phyloP scores from a whole-genome alignment of 2,329 filamentous ascomycete species.

The Aspergillus terreus region DNA sequence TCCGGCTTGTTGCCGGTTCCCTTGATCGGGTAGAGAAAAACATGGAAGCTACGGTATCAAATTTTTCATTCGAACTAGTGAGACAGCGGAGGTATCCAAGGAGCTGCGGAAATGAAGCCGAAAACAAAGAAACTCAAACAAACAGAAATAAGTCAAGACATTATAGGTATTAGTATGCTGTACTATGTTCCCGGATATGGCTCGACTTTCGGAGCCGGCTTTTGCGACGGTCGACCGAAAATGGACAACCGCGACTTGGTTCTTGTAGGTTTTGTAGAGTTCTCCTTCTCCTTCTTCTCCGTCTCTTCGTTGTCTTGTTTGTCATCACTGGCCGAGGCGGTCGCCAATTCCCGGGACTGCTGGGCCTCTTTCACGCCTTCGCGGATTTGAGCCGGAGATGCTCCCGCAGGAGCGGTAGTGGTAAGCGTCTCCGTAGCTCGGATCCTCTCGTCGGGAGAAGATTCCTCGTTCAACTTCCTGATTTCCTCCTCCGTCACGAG shows the following conservation, averaged over 20 bases:
- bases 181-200: conserved; percentile 37
- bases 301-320: conserved; percentile 3
- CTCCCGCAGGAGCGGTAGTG: conserved; percentile 40
- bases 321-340: conserved; percentile 11
- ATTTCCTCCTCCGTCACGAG: conserved; percentile 46
- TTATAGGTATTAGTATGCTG: no score
- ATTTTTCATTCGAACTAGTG: background rate
- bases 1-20: background rate
- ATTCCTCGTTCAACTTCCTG: conserved; percentile 35
- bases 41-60: conserved; percentile 3
- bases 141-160: background rate
- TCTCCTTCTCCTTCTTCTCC: conserved; percentile 1
- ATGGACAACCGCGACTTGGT: conserved; percentile 29
- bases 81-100: background rate
- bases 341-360: conserved; percentile 27
- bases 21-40: background rate
- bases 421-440: conserved; percentile 34
- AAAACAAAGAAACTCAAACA: background rate
- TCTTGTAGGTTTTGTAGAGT: conserved; percentile 21
- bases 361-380: conserved; percentile 39
- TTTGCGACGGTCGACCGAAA: conserved; percentile 22
- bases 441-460: conserved; percentile 28
- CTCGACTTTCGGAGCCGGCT: conserved; percentile 20
- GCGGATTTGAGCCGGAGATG: conserved; percentile 36
- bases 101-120: background rate